These are phyloP conservation scores for Pulveroboletus frians DNA, from an alignment of 768 basidiomycete species.

Conservation along the genomic window DNA sequence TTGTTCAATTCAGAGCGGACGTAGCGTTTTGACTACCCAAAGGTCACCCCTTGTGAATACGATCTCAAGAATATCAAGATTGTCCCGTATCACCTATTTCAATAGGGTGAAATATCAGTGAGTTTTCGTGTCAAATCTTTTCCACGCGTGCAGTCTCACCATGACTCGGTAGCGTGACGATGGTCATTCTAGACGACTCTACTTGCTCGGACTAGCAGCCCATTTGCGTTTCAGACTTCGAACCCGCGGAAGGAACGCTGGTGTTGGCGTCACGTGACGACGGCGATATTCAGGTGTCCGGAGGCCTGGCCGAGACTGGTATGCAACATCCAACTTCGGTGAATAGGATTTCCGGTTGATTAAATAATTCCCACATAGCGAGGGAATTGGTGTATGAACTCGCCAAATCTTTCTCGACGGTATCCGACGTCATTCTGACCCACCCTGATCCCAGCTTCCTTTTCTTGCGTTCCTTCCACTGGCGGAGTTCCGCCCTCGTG, in stretches of 20 bases:
- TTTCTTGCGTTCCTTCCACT: constrained; percentile 12
- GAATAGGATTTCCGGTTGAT: neutral
- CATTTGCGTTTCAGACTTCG: constrained; percentile 51
- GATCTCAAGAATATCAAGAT: constrained; percentile 45
- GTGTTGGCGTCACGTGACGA: constrained; percentile 42
- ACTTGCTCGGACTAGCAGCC: constrained; percentile 49
- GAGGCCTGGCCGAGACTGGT: constrained; percentile 28
- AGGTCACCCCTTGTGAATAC: constrained; percentile 36
- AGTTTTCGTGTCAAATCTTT: constrained; percentile 19
- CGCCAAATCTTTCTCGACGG: constrained; percentile 53
- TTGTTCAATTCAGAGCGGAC: constrained; percentile 42
- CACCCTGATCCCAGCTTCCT: constrained; percentile 30
- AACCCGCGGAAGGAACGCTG: constrained; percentile 43
- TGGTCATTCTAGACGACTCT: constrained; percentile 68
- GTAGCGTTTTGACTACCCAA: constrained; percentile 47
- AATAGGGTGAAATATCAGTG: constrained; percentile 60
- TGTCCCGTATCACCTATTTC: constrained; percentile 61
- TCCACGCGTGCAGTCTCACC: constrained; percentile 2
- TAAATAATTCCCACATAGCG: constrained; percentile 35
- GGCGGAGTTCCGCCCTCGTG: constrained; percentile 31
- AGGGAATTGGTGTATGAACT: constrained; percentile 65
- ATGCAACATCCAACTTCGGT: neutral
- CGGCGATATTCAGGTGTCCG: constrained; percentile 29
- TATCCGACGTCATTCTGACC: constrained; percentile 56
- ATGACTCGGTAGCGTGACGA: constrained; percentile 46